These are phyloP conservation scores for Cadophora gregata DNA, from an alignment of 2,329 filamentous ascomycete species.

Conservation along the genomic window DNA sequence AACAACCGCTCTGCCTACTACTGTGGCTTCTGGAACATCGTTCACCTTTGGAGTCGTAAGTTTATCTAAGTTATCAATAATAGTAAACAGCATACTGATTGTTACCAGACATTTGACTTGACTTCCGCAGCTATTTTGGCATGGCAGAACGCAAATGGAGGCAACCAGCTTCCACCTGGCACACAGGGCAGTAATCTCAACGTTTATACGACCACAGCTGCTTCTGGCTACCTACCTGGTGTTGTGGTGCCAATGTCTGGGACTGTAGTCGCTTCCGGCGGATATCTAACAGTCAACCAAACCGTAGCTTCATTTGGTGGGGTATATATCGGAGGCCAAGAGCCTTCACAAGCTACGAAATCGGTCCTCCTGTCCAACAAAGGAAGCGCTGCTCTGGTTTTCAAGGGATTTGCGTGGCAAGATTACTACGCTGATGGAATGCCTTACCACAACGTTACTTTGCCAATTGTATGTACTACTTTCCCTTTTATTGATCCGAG, in stretches of 20 bases:
- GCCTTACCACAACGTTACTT: conserved; percentile 16
- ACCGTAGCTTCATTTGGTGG: conserved; percentile 15
- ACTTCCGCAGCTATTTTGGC: conserved; percentile 10
- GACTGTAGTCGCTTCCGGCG: conserved; percentile 14
- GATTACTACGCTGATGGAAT: conserved; percentile 19
- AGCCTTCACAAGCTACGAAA: conserved; percentile 4
- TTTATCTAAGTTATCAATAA: background rate
- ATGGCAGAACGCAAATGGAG: conserved; percentile 15
- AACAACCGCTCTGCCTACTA: background rate
- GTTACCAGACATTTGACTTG: conserved; percentile 10
- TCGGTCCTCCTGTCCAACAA: background rate
- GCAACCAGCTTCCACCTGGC: conserved; percentile 13
- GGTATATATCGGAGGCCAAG: conserved; percentile 13
- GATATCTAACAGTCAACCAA: conserved; percentile 17
- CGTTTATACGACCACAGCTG: conserved; percentile 12
- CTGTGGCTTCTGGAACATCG: conserved; percentile 14
- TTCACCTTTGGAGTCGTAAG: conserved; percentile 20
- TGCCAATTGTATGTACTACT: background rate
- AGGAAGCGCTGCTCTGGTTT: conserved; percentile 7
- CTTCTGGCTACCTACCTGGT: conserved; percentile 9
- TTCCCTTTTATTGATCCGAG: background rate
- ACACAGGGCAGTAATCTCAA: conserved; percentile 14
- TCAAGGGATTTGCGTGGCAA: conserved; percentile 16
- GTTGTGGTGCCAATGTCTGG: conserved; percentile 16
- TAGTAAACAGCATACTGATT: background rate